These are phyloP conservation scores for Elasticomyces elasticus DNA, from an alignment of 495 filamentous ascomycete genomes.

Conservation along the genomic window DNA sequence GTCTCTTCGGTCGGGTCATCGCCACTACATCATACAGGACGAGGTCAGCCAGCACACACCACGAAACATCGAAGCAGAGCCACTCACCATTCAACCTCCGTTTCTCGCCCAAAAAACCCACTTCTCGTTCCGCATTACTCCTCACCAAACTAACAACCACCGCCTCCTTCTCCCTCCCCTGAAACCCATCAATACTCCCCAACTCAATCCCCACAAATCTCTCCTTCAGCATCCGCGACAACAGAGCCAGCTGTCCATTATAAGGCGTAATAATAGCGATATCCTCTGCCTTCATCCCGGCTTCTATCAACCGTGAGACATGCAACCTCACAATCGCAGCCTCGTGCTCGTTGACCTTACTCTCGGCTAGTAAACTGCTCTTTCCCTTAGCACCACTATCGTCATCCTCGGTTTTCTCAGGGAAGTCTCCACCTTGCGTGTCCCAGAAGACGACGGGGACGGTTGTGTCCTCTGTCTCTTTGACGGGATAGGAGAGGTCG, in stretches of 20 bases:
- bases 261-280: slow-evolving; percentile 95
- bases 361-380: slow-evolving; percentile 58
- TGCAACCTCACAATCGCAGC: slow-evolving; percentile 69
- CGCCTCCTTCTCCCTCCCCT: slow-evolving; percentile 94
- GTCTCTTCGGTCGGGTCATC: slow-evolving; percentile 87
- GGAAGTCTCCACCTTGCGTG: slow-evolving; percentile 84
- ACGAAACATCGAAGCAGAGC: neutral
- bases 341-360: slow-evolving; percentile 90
- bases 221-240: slow-evolving; percentile 66
- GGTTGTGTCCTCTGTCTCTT: slow-evolving; percentile 74
- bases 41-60: neutral
- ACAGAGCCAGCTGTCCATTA: slow-evolving; percentile 77
- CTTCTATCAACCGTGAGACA: slow-evolving; percentile 60
- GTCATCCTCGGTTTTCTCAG: slow-evolving; percentile 46
- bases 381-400: slow-evolving; percentile 36
- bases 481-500: slow-evolving; percentile 58
- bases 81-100: slow-evolving; percentile 75
- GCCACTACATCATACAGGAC: slow-evolving; percentile 49
- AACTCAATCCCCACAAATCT: slow-evolving; percentile 75
- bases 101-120: slow-evolving; percentile 92
- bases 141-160: slow-evolving; percentile 84
- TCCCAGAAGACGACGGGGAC: slow-evolving; percentile 91
- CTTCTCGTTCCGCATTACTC: slow-evolving; percentile 76
- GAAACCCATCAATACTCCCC: slow-evolving; percentile 93
- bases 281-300: slow-evolving; percentile 68